Conservation (phyloP, 306 rosid species). For the Malus orientalis region DNA sequence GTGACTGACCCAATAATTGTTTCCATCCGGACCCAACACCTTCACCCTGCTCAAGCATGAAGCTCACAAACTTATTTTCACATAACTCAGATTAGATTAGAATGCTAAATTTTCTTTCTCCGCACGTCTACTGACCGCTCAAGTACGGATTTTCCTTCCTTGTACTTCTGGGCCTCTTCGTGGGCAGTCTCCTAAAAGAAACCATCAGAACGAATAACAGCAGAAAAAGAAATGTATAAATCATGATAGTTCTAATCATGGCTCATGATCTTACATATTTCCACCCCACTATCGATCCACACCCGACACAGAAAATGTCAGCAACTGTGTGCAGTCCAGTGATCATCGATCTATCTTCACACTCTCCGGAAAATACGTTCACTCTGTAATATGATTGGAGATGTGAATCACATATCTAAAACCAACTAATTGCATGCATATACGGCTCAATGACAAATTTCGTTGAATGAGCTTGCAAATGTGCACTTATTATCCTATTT, state of each 20-base stretch:
- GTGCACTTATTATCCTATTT: background rate
- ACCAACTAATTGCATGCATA: background rate
- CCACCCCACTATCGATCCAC: constrained; percentile 91
- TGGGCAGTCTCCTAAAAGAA: constrained; percentile 39
- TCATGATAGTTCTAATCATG: constrained; percentile 16
- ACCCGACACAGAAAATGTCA: constrained; percentile 88
- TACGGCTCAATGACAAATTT: background rate
- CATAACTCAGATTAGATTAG: background rate
- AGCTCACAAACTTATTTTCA: constrained; percentile 26
- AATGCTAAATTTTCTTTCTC: constrained; percentile 19
- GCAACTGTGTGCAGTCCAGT: constrained; percentile 84
- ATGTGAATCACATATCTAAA: constrained; percentile 7
- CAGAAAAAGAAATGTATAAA: constrained; percentile 13
- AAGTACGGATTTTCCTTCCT: constrained; percentile 45
- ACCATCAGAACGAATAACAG: constrained; percentile 28
- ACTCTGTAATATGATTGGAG: constrained; percentile 45
- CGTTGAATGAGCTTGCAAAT: background rate
- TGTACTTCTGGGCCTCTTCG: constrained; percentile 37
- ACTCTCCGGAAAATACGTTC: constrained; percentile 62
- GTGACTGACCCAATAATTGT: constrained; percentile 58
- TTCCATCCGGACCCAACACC: constrained; percentile 74
- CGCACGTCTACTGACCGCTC: constrained; percentile 50
- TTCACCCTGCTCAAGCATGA: constrained; percentile 50
- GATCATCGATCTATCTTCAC: constrained; percentile 65
- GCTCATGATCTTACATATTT: constrained; percentile 67